phyloP scores from a whole-genome alignment of 768 basidiomycete genomes.

The Auriscalpium microsporum region DNA sequence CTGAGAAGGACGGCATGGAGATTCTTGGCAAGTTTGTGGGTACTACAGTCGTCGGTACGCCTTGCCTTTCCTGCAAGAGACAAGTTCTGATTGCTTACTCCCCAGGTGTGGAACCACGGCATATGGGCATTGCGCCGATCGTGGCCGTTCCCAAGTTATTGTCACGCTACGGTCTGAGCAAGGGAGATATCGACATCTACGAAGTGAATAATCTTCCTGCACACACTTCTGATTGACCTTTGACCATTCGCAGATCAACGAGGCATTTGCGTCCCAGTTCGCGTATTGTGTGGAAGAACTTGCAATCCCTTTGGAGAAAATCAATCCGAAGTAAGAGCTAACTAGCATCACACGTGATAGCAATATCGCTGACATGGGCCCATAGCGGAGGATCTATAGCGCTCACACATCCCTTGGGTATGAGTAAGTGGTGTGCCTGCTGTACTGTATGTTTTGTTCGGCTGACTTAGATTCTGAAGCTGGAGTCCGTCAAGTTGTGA shows the following conservation, averaged over 20 bases:
- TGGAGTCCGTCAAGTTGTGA: constrained; percentile 80
- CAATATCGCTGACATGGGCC: not conserved
- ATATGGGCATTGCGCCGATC: constrained; percentile 74
- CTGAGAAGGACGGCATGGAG: constrained; percentile 67
- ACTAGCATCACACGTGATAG: not conserved
- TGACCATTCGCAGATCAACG: constrained; percentile 53
- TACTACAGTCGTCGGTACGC: constrained; percentile 64
- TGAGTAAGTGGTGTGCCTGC: constrained; percentile 45
- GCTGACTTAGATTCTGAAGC: constrained; percentile 32
- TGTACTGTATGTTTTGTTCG: constrained; percentile 6
- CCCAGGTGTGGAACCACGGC: constrained; percentile 63
- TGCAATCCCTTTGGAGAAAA: constrained; percentile 64
- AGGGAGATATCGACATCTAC: constrained; percentile 69
- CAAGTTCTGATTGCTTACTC: not conserved
- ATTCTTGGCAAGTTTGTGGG: constrained; percentile 81
- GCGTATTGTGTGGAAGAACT: constrained; percentile 86
- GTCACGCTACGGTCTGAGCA: constrained; percentile 48
- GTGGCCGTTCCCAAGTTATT: constrained; percentile 66
- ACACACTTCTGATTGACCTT: not conserved
- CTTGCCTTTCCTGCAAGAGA: constrained; percentile 1
- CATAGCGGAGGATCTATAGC: constrained; percentile 79
- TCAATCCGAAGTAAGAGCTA: constrained; percentile 70
- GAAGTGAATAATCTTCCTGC: constrained; percentile 39
- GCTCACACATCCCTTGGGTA: constrained; percentile 72
- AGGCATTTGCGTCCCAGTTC: constrained; percentile 90